These are phyloP conservation scores for Termitomyces bulborhizus DNA, from an alignment of 768 basidiomycete genomes.

Conservation along the genomic window DNA sequence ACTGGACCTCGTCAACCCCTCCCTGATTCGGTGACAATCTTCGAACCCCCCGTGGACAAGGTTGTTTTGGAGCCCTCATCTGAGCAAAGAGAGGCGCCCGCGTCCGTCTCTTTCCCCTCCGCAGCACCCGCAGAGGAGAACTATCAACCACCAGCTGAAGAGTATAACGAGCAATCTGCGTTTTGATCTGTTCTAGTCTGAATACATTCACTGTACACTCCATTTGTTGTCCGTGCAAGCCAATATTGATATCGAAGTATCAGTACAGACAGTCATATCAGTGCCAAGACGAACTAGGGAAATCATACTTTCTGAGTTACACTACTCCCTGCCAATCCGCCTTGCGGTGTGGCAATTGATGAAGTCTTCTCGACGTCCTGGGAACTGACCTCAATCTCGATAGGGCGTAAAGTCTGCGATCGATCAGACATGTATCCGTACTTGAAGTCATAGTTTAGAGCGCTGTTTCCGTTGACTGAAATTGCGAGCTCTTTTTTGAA, in stretches of 20 bases:
- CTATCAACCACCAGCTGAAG: slow-evolving; percentile 31
- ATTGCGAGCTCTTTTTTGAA: slow-evolving; percentile 18
- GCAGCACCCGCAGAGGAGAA: slow-evolving; percentile 50
- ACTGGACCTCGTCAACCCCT: slow-evolving; percentile 89
- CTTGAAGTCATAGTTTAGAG: slow-evolving; percentile 35
- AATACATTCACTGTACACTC: slow-evolving; percentile 2
- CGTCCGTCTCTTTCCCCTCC: slow-evolving; percentile 43
- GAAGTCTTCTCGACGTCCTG: slow-evolving; percentile 21
- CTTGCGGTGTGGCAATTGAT: slow-evolving; percentile 35
- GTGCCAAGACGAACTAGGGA: neutral
- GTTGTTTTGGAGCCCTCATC: slow-evolving; percentile 83
- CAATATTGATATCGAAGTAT: neutral
- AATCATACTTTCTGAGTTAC: too few relatives aligned
- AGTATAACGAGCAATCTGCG: slow-evolving; percentile 40
- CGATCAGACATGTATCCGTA: slow-evolving; percentile 55
- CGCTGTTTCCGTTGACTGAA: slow-evolving; percentile 33
- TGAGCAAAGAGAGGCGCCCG: slow-evolving; percentile 67
- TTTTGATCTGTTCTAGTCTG: slow-evolving; percentile 41
- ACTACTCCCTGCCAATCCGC: slow-evolving; percentile 27
- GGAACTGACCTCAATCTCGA: slow-evolving; percentile 31
- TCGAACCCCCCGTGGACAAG: slow-evolving; percentile 89
- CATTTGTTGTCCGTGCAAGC: neutral
- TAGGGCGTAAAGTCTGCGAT: slow-evolving; percentile 40
- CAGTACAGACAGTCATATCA: neutral
- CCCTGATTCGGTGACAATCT: slow-evolving; percentile 88